A percentile compares a stretch with the other conserved stretches of the same genome.
phyloP scores from a whole-genome alignment of 139 green algal species.

The Pycnococcus provasolii region DNA sequence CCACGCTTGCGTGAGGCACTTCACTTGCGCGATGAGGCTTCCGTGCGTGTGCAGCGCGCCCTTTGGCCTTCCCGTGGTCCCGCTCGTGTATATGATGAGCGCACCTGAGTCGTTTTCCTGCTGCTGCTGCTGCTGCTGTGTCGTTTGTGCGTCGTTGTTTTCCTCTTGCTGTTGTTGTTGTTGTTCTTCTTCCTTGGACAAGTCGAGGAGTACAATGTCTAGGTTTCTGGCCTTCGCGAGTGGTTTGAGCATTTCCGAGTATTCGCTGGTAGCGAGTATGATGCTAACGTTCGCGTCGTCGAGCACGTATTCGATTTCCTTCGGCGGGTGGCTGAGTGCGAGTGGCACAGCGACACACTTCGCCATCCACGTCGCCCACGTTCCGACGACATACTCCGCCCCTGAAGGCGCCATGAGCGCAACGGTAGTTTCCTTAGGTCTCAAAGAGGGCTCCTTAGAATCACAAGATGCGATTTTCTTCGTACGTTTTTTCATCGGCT shows the following conservation, averaged over 20 bases:
- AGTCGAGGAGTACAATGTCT: not conserved
- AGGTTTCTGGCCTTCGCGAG: not conserved
- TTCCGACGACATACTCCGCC: constrained; percentile 56
- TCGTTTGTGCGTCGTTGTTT: not conserved
- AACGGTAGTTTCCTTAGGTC: constrained; percentile 10
- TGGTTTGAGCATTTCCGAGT: not conserved
- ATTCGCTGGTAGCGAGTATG: not conserved
- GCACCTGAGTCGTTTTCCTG: constrained; percentile 37
- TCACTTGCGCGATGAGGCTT: constrained; percentile 49
- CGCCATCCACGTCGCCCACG: constrained; percentile 66
- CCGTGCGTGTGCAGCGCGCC: constrained; percentile 65
- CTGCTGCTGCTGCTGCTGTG: constrained; percentile 4
- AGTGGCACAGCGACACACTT: constrained; percentile 70
- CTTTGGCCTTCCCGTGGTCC: constrained; percentile 90
- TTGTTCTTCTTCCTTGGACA: not conserved
- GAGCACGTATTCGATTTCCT: constrained; percentile 71
- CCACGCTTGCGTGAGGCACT: constrained; percentile 49
- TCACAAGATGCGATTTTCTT: too few species aligned
- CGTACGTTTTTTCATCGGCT: too few species aligned
- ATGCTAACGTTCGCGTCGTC: not conserved
- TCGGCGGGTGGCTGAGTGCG: constrained; percentile 56
- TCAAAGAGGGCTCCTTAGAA: too few species aligned
- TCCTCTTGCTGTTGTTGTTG: not conserved
- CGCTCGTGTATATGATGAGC: constrained; percentile 94
- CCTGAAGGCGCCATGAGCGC: constrained; percentile 43